Base-by-base conservation (phyloP, 139 green algal species). In the Tetraselmis chui region DNA sequence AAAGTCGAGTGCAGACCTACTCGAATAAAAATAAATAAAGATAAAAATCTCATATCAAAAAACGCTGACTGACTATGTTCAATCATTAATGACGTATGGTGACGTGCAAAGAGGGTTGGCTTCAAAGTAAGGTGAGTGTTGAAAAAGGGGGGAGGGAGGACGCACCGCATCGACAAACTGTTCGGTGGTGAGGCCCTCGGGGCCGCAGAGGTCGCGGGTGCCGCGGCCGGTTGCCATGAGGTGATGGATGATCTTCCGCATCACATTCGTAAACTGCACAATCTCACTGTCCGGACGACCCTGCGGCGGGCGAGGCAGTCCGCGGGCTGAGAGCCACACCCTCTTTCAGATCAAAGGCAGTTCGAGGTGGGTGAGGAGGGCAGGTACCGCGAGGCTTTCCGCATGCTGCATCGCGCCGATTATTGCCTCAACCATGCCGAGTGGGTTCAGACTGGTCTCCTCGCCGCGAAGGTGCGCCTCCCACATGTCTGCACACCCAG, bases 381-480 rank as follows among this genome's bases (percentile, higher is more conserved):
- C 11, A 5, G 45, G 18, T 67, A 67, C 45, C 75, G 75, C 29
- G 32, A 81, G 30, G 27, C 22, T 30, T 11, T 75, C 78, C 29
- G 83, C 83, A 30, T 84, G 79, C 29, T 84, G 80, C 79, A 87
- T 87, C 32, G 83, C 83, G 79, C 83, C 79, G 76, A 87, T 84
- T 11, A 87, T 31, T 2, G 78, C 83, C 58, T 87, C 83, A 0
- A 84, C 79, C 83, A 87, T 81, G 76, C 83, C 83, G 29, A 87
- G 83, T 23, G 83, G 83, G 45, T 87, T 87, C 24, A 87, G 28
- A 18, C 25, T 76, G 31, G 83, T 87, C 59, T 84, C 75, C 58
- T 84, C 75, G 28, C 83, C 83, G 23, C 75, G 31, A 2, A 84
- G 59, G 67, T 58, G 75, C 5, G 79, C 79, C 28, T 87, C 79